These are phyloP conservation scores for Rhododendron williamsianum DNA, from an alignment of 148 eudicot genomes.

Conservation along the genomic window DNA sequence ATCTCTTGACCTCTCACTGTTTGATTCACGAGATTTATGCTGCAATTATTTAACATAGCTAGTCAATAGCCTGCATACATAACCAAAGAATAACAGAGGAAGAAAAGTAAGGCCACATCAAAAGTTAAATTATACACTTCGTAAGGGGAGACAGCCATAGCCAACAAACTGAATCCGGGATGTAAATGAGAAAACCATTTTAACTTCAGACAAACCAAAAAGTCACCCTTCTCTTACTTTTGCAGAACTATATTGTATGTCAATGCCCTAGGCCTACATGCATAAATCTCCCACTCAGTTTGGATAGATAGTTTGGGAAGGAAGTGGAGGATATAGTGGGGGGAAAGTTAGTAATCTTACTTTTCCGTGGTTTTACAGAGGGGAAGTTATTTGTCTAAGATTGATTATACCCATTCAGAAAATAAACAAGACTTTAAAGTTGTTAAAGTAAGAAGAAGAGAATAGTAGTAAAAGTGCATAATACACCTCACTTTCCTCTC, in stretches of 20 bases:
- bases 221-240: not conserved
- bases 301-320: not conserved
- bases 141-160: not conserved
- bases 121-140: not conserved
- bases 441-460: not conserved
- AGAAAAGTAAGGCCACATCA: not conserved
- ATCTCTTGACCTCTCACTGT: constrained; percentile 45
- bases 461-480: not conserved
- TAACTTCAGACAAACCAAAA: not conserved
- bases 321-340: not conserved
- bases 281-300: not conserved
- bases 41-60: constrained; percentile 16
- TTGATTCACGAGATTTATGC: constrained; percentile 43
- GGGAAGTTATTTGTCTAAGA: not conserved
- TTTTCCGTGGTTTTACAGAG: not conserved
- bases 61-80: not conserved
- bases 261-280: not conserved
- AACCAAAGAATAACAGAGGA: not conserved
- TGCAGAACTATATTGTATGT: too few relatives aligned
- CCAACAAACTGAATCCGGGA: not conserved
- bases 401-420: not conserved
- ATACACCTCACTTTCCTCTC: not conserved
- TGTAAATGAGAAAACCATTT: not conserved
- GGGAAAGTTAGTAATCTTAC: not conserved
- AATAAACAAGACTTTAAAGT: not conserved